A percentile compares a stretch with the other conserved stretches of the same genome.
Evolutionary conservation across 2,329 filamentous ascomycete species (phyloP).

Genomic region (Cladophialophora chaetospira): DNA sequence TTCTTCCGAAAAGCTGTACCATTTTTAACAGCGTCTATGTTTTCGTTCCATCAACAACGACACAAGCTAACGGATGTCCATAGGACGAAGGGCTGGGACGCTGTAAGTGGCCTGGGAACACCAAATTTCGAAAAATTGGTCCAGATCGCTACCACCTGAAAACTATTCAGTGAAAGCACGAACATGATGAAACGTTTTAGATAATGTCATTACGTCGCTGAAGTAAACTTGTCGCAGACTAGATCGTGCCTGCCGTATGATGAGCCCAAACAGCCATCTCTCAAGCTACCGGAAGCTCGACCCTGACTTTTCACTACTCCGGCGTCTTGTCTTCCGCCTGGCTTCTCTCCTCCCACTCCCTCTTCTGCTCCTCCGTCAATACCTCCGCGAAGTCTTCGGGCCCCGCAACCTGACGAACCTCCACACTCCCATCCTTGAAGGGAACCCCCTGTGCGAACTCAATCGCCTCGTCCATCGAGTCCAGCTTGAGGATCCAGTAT

Average conservation of each 20-base stretch:
- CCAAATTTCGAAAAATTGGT: constrained; percentile 29
- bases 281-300: no score
- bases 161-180: not conserved
- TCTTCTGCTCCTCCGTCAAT: not conserved
- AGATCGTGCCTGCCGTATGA: no score
- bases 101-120: constrained; percentile 36
- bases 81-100: constrained; percentile 43
- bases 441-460: not conserved
- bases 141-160: not conserved
- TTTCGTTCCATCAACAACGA: no score
- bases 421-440: not conserved
- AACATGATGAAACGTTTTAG: no score
- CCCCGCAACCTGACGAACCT: not conserved
- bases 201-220: no score
- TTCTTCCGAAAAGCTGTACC: no score
- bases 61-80: no score
- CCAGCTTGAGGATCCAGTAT: not conserved
- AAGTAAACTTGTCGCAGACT: no score
- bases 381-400: not conserved
- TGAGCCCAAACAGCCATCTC: no score
- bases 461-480: not conserved
- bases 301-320: no score
- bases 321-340: no score
- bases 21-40: no score
- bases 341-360: not conserved